A percentile compares a stretch with the other conserved stretches of the same genome.
These are phyloP conservation scores for Phytophthora aleatoria DNA, from an alignment of 352 stramenopile species.

Conservation along the genomic window DNA sequence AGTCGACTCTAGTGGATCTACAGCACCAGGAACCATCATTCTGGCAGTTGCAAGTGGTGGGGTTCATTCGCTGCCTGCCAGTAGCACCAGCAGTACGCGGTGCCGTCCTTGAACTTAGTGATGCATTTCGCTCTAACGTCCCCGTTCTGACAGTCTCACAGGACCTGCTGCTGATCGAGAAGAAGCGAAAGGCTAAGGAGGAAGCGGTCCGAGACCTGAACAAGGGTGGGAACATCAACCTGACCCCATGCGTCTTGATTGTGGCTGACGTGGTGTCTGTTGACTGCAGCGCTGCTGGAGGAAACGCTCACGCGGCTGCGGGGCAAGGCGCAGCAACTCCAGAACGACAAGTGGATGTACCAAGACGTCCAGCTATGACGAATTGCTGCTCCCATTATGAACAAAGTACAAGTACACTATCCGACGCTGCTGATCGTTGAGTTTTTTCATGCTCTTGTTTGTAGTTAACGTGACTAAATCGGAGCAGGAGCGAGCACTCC, in stretches of 20 bases:
- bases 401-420: not conserved
- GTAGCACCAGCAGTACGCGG: constrained; percentile 16
- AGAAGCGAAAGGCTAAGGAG: constrained; percentile 57
- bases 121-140: not conserved
- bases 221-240: constrained; percentile 33
- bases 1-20: constrained; percentile 34
- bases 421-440: not conserved
- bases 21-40: constrained; percentile 48
- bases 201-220: constrained; percentile 51
- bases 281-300: constrained; percentile 46
- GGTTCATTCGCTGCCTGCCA: constrained; percentile 23
- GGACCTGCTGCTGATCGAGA: constrained; percentile 57
- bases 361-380: constrained; percentile 59
- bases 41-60: constrained; percentile 57
- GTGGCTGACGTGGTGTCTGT: constrained; percentile 6
- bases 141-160: constrained; percentile 22
- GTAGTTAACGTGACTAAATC: constrained; percentile 43
- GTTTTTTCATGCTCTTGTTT: constrained; percentile 30
- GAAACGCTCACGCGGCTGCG: constrained; percentile 62
- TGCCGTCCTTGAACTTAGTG: not conserved
- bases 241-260: constrained; percentile 8
- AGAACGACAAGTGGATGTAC: constrained; percentile 83
- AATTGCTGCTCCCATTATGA: constrained; percentile 1
- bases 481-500: constrained; percentile 1
- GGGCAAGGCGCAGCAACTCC: constrained; percentile 55